Percentiles rank a stretch among this genome's conserved stretches.
These are phyloP conservation scores for Pythium aquatile DNA, from an alignment of 352 stramenopile species.

Conservation along the genomic window DNA sequence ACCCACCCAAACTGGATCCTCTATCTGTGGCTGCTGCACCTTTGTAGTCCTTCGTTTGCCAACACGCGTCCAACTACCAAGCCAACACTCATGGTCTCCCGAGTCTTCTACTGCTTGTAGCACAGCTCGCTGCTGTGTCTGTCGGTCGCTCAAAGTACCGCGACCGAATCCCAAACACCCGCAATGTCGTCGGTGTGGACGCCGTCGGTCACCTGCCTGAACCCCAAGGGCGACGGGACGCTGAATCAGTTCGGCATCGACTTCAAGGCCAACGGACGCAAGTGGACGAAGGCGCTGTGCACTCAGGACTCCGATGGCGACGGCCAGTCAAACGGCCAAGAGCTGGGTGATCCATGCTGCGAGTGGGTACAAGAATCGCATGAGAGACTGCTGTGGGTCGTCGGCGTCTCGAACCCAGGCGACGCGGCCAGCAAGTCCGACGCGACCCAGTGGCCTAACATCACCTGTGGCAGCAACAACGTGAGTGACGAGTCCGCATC, in stretches of 20 bases:
- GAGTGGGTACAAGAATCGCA: conserved; percentile 24
- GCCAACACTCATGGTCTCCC: no score
- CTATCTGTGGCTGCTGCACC: no score
- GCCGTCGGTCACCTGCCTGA: conserved; percentile 36
- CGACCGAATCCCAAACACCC: conserved; percentile 17
- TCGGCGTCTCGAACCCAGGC: conserved; percentile 28
- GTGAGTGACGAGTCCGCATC: neutral
- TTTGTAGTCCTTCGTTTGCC: no score
- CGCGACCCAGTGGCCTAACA: conserved; percentile 12
- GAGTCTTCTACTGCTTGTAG: no score
- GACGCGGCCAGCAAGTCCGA: conserved; percentile 29
- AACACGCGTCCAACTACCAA: no score
- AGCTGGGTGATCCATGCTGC: conserved; percentile 54
- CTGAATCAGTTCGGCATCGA: conserved; percentile 28
- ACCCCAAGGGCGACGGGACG: conserved; percentile 22
- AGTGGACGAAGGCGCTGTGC: conserved; percentile 44
- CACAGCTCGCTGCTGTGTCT: no score
- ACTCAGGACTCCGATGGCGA: conserved; percentile 48
- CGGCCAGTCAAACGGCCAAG: conserved; percentile 51
- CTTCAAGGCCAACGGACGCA: conserved; percentile 25
- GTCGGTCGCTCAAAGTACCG: conserved; percentile 7
- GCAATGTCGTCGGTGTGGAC: conserved; percentile 17
- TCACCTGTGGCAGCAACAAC: neutral
- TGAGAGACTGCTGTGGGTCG: conserved; percentile 26
- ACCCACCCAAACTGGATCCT: no score